These are phyloP conservation scores for Annulohypoxylon maeteangense DNA, from an alignment of 495 filamentous ascomycete genomes.

Conservation along the genomic window DNA sequence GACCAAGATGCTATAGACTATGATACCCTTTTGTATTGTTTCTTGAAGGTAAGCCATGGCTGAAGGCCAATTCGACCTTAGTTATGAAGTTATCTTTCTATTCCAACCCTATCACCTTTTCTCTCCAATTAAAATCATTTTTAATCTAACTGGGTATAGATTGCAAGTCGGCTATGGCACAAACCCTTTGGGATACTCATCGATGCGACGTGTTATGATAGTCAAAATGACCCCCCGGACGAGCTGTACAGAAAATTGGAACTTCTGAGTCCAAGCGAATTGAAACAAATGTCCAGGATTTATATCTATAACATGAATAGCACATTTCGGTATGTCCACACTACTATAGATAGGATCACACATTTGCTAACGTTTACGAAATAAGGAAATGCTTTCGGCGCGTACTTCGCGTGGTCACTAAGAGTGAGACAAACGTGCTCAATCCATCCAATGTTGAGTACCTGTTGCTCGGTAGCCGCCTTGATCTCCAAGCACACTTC, in stretches of 20 bases:
- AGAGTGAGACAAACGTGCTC: slow-evolving; percentile 64
- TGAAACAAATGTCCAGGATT: slow-evolving; percentile 64
- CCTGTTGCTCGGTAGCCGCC: slow-evolving; percentile 67
- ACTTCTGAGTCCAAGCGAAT: slow-evolving; percentile 66
- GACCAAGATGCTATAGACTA: slow-evolving; percentile 68
- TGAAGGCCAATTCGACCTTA: background rate
- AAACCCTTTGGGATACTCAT: slow-evolving; percentile 71
- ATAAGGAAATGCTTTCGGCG: slow-evolving; percentile 69
- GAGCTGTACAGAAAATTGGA: slow-evolving; percentile 67
- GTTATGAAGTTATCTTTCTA: background rate
- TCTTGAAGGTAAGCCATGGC: slow-evolving; percentile 62
- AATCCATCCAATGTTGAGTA: slow-evolving; percentile 70
- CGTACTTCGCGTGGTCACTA: slow-evolving; percentile 64
- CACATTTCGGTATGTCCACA: slow-evolving; percentile 57
- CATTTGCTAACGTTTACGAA: slow-evolving; percentile 14
- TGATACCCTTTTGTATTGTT: slow-evolving; percentile 70
- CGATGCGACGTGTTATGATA: slow-evolving; percentile 72
- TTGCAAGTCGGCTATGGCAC: slow-evolving; percentile 74
- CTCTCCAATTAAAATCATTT: background rate
- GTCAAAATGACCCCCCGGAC: slow-evolving; percentile 69
- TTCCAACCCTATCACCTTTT: background rate
- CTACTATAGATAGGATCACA: background rate
- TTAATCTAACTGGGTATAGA: slow-evolving; percentile 48
- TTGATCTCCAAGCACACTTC: slow-evolving; percentile 72
- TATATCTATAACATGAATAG: slow-evolving; percentile 79